Evolutionary conservation across 2,329 filamentous ascomycete genomes (phyloP).

Genomic region (Fusarium sublunatum): DNA sequence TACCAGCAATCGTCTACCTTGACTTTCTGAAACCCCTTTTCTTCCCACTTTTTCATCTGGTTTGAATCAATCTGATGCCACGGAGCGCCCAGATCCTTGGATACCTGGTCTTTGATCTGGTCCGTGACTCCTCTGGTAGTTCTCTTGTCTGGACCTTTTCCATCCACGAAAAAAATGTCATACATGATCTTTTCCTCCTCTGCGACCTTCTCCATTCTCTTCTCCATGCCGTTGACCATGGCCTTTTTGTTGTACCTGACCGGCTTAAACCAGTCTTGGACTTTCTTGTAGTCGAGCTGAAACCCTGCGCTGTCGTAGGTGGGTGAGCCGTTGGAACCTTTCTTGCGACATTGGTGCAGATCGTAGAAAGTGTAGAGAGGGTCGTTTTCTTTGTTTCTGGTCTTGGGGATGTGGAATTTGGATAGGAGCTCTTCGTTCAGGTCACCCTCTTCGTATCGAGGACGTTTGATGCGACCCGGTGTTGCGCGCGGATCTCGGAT

Average conservation of each 20-base stretch:
- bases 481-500: conserved; percentile 29
- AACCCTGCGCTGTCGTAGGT: conserved; percentile 32
- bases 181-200: conserved; percentile 1
- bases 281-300: conserved; percentile 37
- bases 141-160: conserved; percentile 1
- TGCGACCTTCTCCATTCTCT: not conserved
- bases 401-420: conserved; percentile 19
- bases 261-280: conserved; percentile 32
- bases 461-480: conserved; percentile 24
- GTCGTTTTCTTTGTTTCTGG: conserved; percentile 2
- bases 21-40: conserved; percentile 20
- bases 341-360: conserved; percentile 30
- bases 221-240: conserved; percentile 18
- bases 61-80: conserved; percentile 31
- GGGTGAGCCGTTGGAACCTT: conserved; percentile 26
- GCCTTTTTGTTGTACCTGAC: conserved; percentile 16
- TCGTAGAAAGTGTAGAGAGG: conserved; percentile 9
- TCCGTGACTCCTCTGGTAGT: not conserved
- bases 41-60: conserved; percentile 14
- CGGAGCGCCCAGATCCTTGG: conserved; percentile 27
- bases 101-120: conserved; percentile 33
- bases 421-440: conserved; percentile 25
- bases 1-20: conserved; percentile 26
- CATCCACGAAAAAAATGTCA: conserved; percentile 17
- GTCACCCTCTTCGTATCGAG: not conserved